A percentile compares a stretch with the other conserved stretches of the same genome.
These are phyloP conservation scores for Circinella umbellata DNA, from an alignment of 371 early-diverging fungal genomes.

Conservation along the genomic window DNA sequence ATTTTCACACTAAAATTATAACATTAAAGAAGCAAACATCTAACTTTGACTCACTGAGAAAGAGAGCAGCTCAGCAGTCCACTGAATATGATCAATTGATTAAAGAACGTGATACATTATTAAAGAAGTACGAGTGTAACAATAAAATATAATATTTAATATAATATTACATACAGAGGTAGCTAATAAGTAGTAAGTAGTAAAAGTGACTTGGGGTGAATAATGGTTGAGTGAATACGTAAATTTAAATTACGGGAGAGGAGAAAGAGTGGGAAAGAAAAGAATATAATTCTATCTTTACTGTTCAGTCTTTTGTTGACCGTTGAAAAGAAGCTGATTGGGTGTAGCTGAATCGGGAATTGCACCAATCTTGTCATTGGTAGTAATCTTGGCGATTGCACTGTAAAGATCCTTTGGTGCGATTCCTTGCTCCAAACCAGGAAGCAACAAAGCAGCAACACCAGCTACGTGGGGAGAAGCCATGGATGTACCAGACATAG, in stretches of 20 bases:
- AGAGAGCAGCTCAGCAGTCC: constrained; percentile 72
- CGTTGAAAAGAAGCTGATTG: constrained; percentile 23
- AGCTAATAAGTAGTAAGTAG: no score
- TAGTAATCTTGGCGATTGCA: constrained; percentile 22
- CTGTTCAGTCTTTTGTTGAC: constrained; percentile 15
- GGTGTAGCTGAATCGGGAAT: constrained; percentile 17
- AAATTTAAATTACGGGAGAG: no score
- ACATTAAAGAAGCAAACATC: constrained; percentile 54
- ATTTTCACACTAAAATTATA: constrained; percentile 48
- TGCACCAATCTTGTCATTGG: constrained; percentile 14
- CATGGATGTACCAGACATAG: constrained; percentile 83
- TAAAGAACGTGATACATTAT: constrained; percentile 64
- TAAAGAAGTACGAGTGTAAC: constrained; percentile 9
- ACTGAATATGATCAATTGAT: constrained; percentile 79
- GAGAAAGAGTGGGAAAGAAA: no score
- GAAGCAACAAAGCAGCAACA: constrained; percentile 61
- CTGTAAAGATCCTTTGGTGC: constrained; percentile 37
- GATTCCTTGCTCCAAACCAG: constrained; percentile 17
- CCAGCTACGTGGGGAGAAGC: constrained; percentile 83
- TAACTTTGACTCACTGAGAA: constrained; percentile 77
- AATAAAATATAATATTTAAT: constrained; percentile 1
- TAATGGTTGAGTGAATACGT: no score
- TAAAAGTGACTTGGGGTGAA: no score
- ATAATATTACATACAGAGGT: background rate
- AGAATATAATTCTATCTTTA: background rate